These are phyloP conservation scores for Alternaria arborescens DNA, from an alignment of 2,329 filamentous ascomycete genomes.

Conservation along the genomic window DNA sequence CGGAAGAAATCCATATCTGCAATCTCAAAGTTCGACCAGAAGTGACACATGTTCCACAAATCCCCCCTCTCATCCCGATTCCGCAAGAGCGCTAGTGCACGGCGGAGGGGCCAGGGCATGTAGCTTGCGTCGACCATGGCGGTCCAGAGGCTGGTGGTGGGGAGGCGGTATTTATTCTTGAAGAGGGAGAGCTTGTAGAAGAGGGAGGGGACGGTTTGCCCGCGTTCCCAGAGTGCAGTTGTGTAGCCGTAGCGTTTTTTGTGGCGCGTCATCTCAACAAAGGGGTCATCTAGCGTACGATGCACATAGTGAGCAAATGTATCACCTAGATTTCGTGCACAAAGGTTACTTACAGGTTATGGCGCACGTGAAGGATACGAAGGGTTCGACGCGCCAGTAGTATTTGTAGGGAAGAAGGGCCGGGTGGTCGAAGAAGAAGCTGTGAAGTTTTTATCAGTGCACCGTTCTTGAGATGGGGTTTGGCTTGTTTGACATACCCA, in stretches of 20 bases:
- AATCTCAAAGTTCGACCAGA: conserved; percentile 98
- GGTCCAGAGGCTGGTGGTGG: conserved; percentile 24
- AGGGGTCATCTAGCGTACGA: conserved; percentile 72
- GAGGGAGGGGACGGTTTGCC: conserved; percentile 78
- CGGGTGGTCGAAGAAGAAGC: conserved; percentile 91
- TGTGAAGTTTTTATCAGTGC: conserved; percentile 5
- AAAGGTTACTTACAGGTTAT: conserved; percentile 67
- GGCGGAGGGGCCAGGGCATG: conserved; percentile 28
- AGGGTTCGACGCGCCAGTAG: conserved; percentile 98
- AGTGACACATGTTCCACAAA: conserved; percentile 95
- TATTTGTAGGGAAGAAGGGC: conserved; percentile 80
- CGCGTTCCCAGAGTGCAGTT: conserved; percentile 92
- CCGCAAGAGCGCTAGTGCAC: conserved; percentile 12
- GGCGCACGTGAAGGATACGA: conserved; percentile 97
- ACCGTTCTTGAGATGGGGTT: background rate
- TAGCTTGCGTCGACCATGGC: conserved; percentile 23
- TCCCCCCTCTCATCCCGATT: conserved; percentile 78
- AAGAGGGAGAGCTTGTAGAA: conserved; percentile 28
- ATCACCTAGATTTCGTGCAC: no score
- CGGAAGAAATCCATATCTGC: conserved; percentile 91
- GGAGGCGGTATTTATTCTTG: conserved; percentile 15
- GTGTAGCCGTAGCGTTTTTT: conserved; percentile 98
- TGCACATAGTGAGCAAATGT: no score
- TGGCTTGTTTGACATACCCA: conserved; percentile 18
- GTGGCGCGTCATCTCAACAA: conserved; percentile 92